Base-by-base conservation (phyloP, 192 early-diverging fungal species). In the Coemansia sp. region DNA sequence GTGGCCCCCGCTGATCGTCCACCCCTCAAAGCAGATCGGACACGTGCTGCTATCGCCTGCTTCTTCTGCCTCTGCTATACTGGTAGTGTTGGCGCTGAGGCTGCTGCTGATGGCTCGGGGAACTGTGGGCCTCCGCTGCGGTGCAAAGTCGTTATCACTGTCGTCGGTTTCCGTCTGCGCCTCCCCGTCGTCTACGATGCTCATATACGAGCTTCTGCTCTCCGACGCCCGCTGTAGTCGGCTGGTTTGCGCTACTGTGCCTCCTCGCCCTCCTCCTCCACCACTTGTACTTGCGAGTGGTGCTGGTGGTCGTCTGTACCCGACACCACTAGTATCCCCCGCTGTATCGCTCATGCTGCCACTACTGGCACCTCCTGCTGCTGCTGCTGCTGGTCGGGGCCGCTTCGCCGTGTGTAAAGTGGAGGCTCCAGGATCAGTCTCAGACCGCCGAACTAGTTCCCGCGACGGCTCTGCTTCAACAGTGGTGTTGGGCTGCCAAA, bases 1-100 rank as follows among this genome's bases (percentile, higher is more conserved):
- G 45, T 76, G 70, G 2, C 46, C 24, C 0, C 79, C 79, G 54
- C 71, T 71, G n/a, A 61, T 39, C 8, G 70, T 51, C 79, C 79
- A 82, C 10, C 51, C 29, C 20, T 76, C 74, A 3, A 73, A 31
- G 62, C 79, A 82, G 0, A 82, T 68, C 10, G 74, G 60, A 35
- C 79, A 82, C 6, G 65, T 59, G 47, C 56, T 67, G 70, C 64
- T 68, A n/a, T 81, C 78, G 42, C 59, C 65, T 9, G 20, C 64
- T 19, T 22, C 19, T 8, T 35, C 24, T n/a, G 19, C 7, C 37
- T 59, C 54, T 1, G 3, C 31, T 1, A 17, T 12, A 4, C 10
- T 19, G 9, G 19, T 19, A 2, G 8, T 31, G 25, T 35, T 35
- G 32, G 4, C 32, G 32, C 47, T 51, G 25, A 15, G 9, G n/a